Percentiles rank a stretch among this genome's conserved stretches.
Conservation (phyloP, 441 rosid species). For the Populus hybrid region DNA sequence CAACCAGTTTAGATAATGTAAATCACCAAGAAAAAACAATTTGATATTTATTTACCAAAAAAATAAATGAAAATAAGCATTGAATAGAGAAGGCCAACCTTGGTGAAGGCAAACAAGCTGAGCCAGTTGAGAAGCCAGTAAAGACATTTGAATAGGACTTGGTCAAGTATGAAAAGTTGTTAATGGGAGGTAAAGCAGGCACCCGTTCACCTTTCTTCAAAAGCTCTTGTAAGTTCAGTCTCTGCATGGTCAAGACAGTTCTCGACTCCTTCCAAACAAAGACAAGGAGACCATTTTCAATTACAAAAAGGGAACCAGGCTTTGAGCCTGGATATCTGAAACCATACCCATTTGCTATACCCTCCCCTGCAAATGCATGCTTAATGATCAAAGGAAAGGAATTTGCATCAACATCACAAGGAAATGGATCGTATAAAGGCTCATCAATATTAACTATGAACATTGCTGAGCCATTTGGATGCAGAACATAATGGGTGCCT, state of each 20-base stretch:
- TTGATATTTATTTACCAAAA: background rate
- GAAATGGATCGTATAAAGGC: conserved; percentile 61
- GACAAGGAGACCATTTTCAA: conserved; percentile 61
- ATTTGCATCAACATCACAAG: conserved; percentile 58
- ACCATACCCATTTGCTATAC: conserved; percentile 84
- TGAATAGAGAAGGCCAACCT: conserved; percentile 35
- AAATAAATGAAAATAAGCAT: background rate
- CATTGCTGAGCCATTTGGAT: conserved; percentile 91
- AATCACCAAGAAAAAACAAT: background rate
- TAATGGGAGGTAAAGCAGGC: conserved; percentile 59
- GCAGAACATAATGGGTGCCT: conserved; percentile 74
- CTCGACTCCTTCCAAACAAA: conserved; percentile 84
- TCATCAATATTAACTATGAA: conserved; percentile 64
- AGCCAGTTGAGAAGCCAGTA: conserved; percentile 48
- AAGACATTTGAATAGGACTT: conserved; percentile 87
- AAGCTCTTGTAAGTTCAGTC: conserved; percentile 65
- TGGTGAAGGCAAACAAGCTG: conserved; percentile 40
- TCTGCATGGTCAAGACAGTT: conserved; percentile 72
- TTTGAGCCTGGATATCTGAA: conserved; percentile 86
- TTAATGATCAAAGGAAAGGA: conserved; percentile 40
- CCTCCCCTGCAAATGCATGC: conserved; percentile 61
- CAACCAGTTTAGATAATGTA: background rate
- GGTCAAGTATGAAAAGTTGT: conserved; percentile 76
- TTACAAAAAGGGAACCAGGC: conserved; percentile 72
- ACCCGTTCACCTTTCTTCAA: conserved; percentile 74